A percentile compares a stretch with the other conserved stretches of the same genome.
phyloP scores from a whole-genome alignment of 345 rosid species.

The Dipteronia sinensis region DNA sequence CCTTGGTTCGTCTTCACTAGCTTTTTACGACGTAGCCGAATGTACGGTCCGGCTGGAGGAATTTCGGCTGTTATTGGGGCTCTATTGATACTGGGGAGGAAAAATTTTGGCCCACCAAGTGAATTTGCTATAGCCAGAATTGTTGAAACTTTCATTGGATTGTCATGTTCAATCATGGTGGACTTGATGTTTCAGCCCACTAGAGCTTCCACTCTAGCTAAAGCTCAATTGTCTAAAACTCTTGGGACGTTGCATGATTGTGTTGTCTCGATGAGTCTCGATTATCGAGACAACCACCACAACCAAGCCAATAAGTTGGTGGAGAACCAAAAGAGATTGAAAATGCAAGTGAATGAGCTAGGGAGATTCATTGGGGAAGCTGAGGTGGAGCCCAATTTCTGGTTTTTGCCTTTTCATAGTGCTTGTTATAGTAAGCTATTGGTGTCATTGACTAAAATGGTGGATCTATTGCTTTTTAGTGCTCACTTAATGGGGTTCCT shows the following conservation, averaged over 20 bases:
- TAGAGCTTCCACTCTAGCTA: constrained; percentile 73
- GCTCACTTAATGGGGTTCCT: constrained; percentile 46
- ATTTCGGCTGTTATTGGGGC: constrained; percentile 85
- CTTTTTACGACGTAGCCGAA: constrained; percentile 63
- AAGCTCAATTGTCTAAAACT: constrained; percentile 49
- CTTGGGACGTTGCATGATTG: constrained; percentile 49
- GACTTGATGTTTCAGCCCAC: constrained; percentile 68
- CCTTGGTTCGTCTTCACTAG: constrained; percentile 85
- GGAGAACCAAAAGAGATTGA: constrained; percentile 52
- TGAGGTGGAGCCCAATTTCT: constrained; percentile 78
- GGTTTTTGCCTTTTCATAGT: constrained; percentile 72
- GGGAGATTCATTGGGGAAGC: constrained; percentile 70
- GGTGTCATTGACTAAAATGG: constrained; percentile 56
- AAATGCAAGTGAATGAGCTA: constrained; percentile 44
- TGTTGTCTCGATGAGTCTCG: constrained; percentile 40
- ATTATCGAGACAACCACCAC: no score
- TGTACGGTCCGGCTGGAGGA: constrained; percentile 92
- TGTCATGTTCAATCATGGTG: constrained; percentile 65
- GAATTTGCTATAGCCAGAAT: constrained; percentile 91
- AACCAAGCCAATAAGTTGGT: constrained; percentile 31
- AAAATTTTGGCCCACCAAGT: constrained; percentile 68
- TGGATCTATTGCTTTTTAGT: constrained; percentile 63
- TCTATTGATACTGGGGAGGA: constrained; percentile 72
- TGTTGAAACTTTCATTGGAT: constrained; percentile 78
- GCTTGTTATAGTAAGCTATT: constrained; percentile 61